Percentiles rank a stretch among this genome's conserved stretches.
phyloP scores from a whole-genome alignment of 2,329 filamentous ascomycete species.

The Stromatinia cepivora region DNA sequence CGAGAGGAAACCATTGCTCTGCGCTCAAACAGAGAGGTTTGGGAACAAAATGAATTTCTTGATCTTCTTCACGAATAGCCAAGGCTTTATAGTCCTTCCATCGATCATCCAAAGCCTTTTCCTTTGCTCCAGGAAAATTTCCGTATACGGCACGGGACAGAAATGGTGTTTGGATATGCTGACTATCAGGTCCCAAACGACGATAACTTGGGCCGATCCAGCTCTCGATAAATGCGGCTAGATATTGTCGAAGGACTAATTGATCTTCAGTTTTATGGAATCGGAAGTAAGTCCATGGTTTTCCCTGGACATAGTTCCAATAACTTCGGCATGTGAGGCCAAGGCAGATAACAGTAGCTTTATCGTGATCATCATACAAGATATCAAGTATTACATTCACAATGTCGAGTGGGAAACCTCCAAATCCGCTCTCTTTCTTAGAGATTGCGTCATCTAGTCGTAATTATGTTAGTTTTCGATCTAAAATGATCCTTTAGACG shows the following conservation, averaged over 20 bases:
- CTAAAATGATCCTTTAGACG: background rate
- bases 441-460: background rate
- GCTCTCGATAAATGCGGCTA: background rate
- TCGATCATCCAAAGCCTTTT: background rate
- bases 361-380: background rate
- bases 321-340: background rate
- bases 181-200: background rate
- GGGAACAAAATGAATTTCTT: background rate
- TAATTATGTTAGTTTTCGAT: background rate
- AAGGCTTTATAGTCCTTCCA: background rate
- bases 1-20: background rate
- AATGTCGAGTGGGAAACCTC: background rate
- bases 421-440: background rate
- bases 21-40: background rate
- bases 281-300: background rate
- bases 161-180: background rate
- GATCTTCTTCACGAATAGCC: background rate
- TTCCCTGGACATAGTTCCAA: background rate
- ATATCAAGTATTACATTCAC: background rate
- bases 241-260: background rate
- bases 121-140: too few relatives aligned
- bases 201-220: background rate
- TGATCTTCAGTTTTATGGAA: background rate
- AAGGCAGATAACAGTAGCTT: background rate
- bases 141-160: background rate